Conservation (phyloP, 345 rosid genomes). For the Salix brachista region DNA sequence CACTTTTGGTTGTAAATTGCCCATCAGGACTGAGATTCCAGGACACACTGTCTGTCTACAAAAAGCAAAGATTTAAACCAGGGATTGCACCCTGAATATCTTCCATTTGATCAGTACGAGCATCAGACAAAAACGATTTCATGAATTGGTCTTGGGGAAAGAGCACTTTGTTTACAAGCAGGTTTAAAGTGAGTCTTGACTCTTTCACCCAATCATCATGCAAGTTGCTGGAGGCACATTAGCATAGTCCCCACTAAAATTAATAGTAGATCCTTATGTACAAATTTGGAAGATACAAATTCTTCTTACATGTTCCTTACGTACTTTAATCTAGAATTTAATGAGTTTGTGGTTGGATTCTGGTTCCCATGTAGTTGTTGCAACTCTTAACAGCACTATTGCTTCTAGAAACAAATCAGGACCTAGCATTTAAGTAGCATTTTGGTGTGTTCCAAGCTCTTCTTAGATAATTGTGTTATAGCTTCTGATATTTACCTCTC, state of each 20-base stretch:
- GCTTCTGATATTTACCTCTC: constrained; percentile 1
- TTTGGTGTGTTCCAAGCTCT: neutral
- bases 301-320: neutral
- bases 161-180: too few relatives aligned
- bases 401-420: neutral
- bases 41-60: neutral
- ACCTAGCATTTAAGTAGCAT: neutral
- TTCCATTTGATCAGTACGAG: neutral
- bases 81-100: neutral
- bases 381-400: neutral
- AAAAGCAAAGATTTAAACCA: neutral
- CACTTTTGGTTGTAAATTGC: neutral
- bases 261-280: neutral
- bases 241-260: neutral
- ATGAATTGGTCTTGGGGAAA: too few relatives aligned
- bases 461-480: neutral
- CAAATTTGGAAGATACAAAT: neutral
- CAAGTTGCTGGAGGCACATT: neutral
- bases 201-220: too few relatives aligned
- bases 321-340: neutral
- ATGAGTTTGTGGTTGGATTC: neutral
- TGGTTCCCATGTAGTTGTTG: neutral
- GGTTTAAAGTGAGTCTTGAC: too few relatives aligned
- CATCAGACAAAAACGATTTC: neutral
- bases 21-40: neutral